Conservation (phyloP, 768 basidiomycete species). For the Suillus brevipes region DNA sequence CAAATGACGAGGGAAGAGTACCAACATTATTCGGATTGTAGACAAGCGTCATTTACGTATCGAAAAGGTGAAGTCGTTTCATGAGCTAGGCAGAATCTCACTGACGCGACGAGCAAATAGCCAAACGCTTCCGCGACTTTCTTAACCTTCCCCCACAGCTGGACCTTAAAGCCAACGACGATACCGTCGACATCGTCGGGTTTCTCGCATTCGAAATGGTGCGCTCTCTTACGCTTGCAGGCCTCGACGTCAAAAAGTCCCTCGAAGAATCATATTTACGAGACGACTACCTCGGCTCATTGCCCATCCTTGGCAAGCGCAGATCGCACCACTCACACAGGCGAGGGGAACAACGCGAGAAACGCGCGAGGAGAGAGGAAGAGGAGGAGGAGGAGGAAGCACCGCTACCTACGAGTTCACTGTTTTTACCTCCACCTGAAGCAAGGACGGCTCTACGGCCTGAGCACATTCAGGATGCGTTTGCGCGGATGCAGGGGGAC, state of each 20-base stretch:
- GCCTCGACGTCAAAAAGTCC: constrained; percentile 78
- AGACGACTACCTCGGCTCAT: constrained; percentile 53
- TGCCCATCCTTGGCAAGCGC: constrained; percentile 66
- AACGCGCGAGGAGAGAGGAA: constrained; percentile 52
- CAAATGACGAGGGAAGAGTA: constrained; percentile 98
- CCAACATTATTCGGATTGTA: constrained; percentile 94
- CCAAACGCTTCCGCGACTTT: constrained; percentile 93
- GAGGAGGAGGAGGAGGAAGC: constrained; percentile 65
- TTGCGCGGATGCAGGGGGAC: constrained; percentile 85
- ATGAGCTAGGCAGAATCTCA: background rate
- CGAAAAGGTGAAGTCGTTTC: constrained; percentile 69
- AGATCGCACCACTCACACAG: constrained; percentile 45
- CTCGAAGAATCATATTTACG: constrained; percentile 70
- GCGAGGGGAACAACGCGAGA: constrained; percentile 43
- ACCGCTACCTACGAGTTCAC: constrained; percentile 63
- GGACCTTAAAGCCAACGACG: constrained; percentile 88
- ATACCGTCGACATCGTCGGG: constrained; percentile 94
- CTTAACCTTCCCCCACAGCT: constrained; percentile 84
- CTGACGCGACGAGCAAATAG: constrained; percentile 39
- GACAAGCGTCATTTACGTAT: constrained; percentile 96
- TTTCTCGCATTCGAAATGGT: constrained; percentile 99
- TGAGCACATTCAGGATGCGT: constrained; percentile 90
- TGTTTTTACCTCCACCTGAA: constrained; percentile 83
- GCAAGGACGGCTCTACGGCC: constrained; percentile 76
- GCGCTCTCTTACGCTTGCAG: constrained; percentile 86